phyloP scores from a whole-genome alignment of 768 basidiomycete species.

The Suillus ampliporus region DNA sequence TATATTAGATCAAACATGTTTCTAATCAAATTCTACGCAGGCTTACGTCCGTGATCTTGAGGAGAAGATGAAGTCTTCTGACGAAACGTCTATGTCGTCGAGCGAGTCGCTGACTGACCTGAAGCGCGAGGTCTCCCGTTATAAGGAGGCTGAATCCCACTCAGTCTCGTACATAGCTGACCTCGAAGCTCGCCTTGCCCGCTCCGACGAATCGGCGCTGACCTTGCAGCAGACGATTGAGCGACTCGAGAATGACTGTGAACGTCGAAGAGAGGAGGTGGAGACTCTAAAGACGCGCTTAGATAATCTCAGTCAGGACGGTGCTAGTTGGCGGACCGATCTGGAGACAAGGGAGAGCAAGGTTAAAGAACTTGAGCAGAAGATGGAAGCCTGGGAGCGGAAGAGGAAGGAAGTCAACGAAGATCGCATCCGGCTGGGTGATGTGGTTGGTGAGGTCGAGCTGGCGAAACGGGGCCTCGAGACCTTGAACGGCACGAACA shows the following conservation, averaged over 20 bases:
- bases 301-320: constrained; percentile 70
- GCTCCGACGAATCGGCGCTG: constrained; percentile 79
- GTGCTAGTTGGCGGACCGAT: constrained; percentile 83
- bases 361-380: constrained; percentile 76
- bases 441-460: constrained; percentile 72
- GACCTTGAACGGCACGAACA: constrained; percentile 38
- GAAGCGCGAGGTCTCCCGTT: constrained; percentile 78
- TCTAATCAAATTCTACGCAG: constrained; percentile 45
- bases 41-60: constrained; percentile 94
- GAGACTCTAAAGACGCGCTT: constrained; percentile 73
- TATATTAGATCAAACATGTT: constrained; percentile 4
- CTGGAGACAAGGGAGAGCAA: constrained; percentile 82
- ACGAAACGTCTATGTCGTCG: constrained; percentile 78
- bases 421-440: constrained; percentile 68
- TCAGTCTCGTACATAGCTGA: constrained; percentile 84
- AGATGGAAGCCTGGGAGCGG: constrained; percentile 79
- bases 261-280: constrained; percentile 74
- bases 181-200: constrained; percentile 80
- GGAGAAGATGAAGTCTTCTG: constrained; percentile 84
- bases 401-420: constrained; percentile 72
- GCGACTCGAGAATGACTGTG: constrained; percentile 75
- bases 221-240: constrained; percentile 74
- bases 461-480: constrained; percentile 73
- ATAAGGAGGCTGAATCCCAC: constrained; percentile 75
- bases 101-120: constrained; percentile 84